Evolutionary conservation across 495 filamentous ascomycete species (phyloP).

Genomic region (Mycothermus thermophilus): DNA sequence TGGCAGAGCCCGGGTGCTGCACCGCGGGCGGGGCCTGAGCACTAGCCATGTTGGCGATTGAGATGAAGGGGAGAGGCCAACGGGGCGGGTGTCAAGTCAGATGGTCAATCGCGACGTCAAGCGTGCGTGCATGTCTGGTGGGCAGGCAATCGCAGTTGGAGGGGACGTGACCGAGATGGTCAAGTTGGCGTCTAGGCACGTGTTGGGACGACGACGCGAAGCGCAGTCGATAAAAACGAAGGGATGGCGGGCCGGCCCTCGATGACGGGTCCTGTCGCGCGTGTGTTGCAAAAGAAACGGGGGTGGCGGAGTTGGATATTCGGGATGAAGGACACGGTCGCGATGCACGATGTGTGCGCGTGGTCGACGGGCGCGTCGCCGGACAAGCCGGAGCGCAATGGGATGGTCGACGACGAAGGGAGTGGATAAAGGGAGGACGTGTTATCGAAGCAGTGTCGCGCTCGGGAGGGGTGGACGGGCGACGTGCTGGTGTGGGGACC

Average conservation of each 20-base stretch:
- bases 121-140: constrained; percentile 27
- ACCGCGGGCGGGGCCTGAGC: constrained; percentile 55
- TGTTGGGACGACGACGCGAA: too few relatives aligned
- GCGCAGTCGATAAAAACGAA: too few relatives aligned
- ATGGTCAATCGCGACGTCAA: constrained; percentile 9
- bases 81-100: constrained; percentile 12
- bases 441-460: too few relatives aligned
- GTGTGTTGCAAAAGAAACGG: constrained; percentile 7
- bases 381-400: background rate
- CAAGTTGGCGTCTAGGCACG: too few relatives aligned
- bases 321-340: constrained; percentile 3
- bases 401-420: constrained; percentile 6
- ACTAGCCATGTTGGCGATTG: constrained; percentile 52
- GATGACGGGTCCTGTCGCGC: too few relatives aligned
- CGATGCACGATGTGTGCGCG: too few relatives aligned
- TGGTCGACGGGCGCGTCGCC: too few relatives aligned
- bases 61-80: constrained; percentile 10
- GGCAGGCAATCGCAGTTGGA: constrained; percentile 11
- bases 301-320: too few relatives aligned
- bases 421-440: too few relatives aligned
- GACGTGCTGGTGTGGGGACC: constrained; percentile 19
- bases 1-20: constrained; percentile 42
- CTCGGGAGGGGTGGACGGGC: constrained; percentile 5
- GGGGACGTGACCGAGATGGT: too few relatives aligned
- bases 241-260: too few relatives aligned